Base-by-base conservation (phyloP, 2,329 filamentous ascomycete species). In the Colletotrichum liriopes region DNA sequence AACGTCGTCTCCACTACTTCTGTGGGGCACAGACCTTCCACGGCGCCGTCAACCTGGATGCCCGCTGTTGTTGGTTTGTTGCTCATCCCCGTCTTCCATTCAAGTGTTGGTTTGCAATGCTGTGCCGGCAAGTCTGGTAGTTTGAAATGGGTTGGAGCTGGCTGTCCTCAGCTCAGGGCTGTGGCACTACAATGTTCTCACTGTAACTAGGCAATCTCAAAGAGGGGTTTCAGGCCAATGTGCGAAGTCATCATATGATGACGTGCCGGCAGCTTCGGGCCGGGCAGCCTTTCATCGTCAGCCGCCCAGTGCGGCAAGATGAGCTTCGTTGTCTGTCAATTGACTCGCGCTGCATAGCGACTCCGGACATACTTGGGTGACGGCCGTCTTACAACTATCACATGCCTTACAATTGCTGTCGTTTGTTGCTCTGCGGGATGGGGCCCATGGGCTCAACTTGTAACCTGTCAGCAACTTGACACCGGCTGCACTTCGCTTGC, bases 41-140 rank as follows among this genome's bases (percentile, higher is more conserved):
- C 39, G 45, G 43, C 61, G 62, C 67, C 43, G 41, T 65, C 43
- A 54, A 70, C 35, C n/a, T 70, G 67, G 35, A 67, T 67, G 55
- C 45, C 37, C 16, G 45, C 39, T 60, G n/a, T 43, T 52, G 61
- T 29, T 65, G 49, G 43, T 54, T 35, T 52, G 26, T 6, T 49
- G 47, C 37, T 64, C 20, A 35, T 29, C n/a, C 52, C 51, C 37
- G 39, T n/a, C 20, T 56, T 16, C n/a, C 18, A 45, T 35, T 18
- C 16, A 14, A 18, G 16, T 39, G 35, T 56, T 56, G 35, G 12
- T 56, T 39, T 26, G 35, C n/a, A 16, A 56, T 6, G 11, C 26
- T 6, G 11, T 39, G 9, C 20, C 26, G n/a, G 12, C 32, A 39
- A 39, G 18, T 23, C 32, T 23, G 7, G 20, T 6, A 35, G 12